A percentile compares a stretch with the other conserved stretches of the same genome.
phyloP scores from a whole-genome alignment of 768 basidiomycete species.

The Pleurotus eryngii region DNA sequence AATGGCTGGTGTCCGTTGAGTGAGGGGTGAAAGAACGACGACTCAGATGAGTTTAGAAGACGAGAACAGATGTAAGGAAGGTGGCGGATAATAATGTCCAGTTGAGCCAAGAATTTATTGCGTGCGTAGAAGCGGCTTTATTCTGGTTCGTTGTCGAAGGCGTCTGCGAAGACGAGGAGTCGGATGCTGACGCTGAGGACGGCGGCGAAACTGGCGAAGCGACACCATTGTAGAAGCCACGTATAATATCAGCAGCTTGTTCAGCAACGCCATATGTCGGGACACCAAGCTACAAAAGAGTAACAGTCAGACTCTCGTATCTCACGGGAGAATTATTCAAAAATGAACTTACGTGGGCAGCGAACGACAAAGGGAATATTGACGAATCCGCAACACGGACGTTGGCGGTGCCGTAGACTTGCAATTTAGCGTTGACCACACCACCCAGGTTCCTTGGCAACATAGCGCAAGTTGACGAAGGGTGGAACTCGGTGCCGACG shows the following conservation, averaged over 20 bases:
- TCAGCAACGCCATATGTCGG: conserved; percentile 55
- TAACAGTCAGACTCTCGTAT: not conserved
- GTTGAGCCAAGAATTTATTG: not conserved
- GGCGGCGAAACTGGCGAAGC: conserved; percentile 4
- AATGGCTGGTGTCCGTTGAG: not conserved
- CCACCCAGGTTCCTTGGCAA: conserved; percentile 48
- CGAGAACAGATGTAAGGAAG: not conserved
- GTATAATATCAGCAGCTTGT: conserved; percentile 49
- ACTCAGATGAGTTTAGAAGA: not conserved
- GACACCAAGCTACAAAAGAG: conserved; percentile 14
- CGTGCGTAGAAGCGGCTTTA: not conserved
- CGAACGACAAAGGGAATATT: conserved; percentile 1
- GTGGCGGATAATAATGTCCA: not conserved
- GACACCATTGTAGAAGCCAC: conserved; percentile 4
- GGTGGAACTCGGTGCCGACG: conserved; percentile 59
- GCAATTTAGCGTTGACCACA: conserved; percentile 44
- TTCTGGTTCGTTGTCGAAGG: not conserved
- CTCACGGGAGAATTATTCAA: not conserved
- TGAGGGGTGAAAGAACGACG: not conserved
- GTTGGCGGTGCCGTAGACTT: conserved; percentile 44
- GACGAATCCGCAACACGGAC: conserved; percentile 53
- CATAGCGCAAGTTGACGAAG: conserved; percentile 56
- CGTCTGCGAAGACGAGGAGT: not conserved
- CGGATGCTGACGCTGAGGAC: not conserved
- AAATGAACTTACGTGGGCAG: not conserved